Evolutionary conservation across 352 stramenopile genomes (phyloP).

Genomic region (Phytophthora multivora): DNA sequence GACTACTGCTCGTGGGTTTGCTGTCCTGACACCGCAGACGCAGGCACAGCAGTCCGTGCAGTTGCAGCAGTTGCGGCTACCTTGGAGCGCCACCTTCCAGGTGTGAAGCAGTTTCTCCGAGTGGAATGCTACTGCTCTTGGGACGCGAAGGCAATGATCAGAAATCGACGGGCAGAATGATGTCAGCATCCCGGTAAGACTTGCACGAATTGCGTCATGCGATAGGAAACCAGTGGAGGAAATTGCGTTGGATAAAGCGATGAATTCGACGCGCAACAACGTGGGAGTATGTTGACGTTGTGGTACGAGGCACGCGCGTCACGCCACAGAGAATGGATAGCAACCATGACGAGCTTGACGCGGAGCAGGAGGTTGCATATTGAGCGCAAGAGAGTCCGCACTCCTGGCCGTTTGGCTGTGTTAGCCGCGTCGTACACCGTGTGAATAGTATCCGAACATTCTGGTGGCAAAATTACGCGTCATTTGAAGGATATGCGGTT

Average conservation of each 20-base stretch:
- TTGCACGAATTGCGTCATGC: too few species aligned
- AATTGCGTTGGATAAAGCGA: too few species aligned
- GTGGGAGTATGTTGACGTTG: neutral
- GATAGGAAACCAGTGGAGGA: too few species aligned
- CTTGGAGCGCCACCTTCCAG: neutral
- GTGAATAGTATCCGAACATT: too few species aligned
- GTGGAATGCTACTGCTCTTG: neutral
- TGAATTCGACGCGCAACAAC: neutral
- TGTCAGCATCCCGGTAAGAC: too few species aligned
- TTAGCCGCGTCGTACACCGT: too few species aligned
- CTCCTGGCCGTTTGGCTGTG: too few species aligned
- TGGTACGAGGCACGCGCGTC: neutral
- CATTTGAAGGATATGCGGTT: too few species aligned
- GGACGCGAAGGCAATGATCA: neutral
- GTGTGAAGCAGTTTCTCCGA: neutral
- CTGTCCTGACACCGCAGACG: neutral
- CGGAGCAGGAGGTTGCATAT: too few species aligned
- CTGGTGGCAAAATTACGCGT: too few species aligned
- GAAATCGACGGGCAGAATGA: neutral
- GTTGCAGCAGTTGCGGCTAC: neutral
- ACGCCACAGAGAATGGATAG: too few species aligned
- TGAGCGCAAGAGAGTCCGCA: neutral
- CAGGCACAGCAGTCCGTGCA: neutral
- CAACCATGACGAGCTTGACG: too few species aligned
- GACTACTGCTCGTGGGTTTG: neutral